Evolutionary conservation across 2,329 filamentous ascomycete species (phyloP).

Genomic region (Ramularia collo-cygni): DNA sequence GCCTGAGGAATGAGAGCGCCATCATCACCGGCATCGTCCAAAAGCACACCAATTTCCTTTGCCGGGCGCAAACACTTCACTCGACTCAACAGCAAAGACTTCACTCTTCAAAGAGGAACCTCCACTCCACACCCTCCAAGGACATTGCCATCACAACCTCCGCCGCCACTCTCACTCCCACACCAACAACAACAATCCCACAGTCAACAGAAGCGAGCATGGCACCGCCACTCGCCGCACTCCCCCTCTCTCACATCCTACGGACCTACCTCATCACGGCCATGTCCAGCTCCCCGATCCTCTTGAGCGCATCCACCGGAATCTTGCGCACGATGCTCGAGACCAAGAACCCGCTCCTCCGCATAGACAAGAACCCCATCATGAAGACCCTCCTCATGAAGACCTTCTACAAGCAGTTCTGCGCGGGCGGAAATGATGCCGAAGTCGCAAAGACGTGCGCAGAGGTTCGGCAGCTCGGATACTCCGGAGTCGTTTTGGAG

Average conservation of each 20-base stretch:
- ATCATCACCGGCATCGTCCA: background rate
- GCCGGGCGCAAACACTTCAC: background rate
- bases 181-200: background rate
- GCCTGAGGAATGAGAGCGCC: constrained; percentile 1
- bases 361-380: constrained; percentile 67
- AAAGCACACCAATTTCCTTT: background rate
- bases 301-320: constrained; percentile 63
- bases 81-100: constrained; percentile 2
- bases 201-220: background rate
- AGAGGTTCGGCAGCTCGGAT: constrained; percentile 66
- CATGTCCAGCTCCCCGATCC: constrained; percentile 61
- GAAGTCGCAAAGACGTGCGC: constrained; percentile 63
- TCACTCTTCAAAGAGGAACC: constrained; percentile 1
- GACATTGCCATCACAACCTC: background rate
- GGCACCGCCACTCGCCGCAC: constrained; percentile 52
- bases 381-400: constrained; percentile 65
- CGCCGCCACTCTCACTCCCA: background rate
- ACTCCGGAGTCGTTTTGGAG: constrained; percentile 74
- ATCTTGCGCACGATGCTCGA: constrained; percentile 64
- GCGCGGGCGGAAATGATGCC: constrained; percentile 65
- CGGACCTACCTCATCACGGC: constrained; percentile 63
- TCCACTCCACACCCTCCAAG: constrained; percentile 4
- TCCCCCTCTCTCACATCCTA: constrained; percentile 60
- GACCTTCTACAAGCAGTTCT: constrained; percentile 89
- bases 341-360: constrained; percentile 58